Conservation (phyloP, 495 filamentous ascomycete species). For the Neurospora sp. region DNA sequence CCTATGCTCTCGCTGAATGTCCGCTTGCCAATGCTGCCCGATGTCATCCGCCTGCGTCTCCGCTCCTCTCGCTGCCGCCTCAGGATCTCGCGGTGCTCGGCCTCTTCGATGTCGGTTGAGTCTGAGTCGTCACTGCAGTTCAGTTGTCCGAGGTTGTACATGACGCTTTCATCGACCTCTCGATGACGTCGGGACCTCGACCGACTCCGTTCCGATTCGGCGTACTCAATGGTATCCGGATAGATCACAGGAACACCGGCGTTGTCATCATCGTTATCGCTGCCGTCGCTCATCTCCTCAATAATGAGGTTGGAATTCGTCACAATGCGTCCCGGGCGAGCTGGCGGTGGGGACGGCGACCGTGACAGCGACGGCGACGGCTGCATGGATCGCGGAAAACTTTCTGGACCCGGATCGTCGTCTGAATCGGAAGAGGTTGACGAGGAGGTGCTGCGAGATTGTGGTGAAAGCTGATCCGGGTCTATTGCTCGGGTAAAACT, state of each 20-base stretch:
- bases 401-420: conserved; percentile 18
- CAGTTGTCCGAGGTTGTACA: conserved; percentile 30
- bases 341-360: conserved; percentile 15
- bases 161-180: conserved; percentile 29
- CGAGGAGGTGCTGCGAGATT: conserved; percentile 33
- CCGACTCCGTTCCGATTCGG: conserved; percentile 35
- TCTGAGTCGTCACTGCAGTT: conserved; percentile 35
- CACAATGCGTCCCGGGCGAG: conserved; percentile 18
- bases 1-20: conserved; percentile 43
- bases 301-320: conserved; percentile 29
- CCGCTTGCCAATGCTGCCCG: conserved; percentile 44
- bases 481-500: conserved; percentile 28
- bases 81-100: conserved; percentile 25
- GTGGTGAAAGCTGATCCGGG: conserved; percentile 42
- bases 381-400: conserved; percentile 19
- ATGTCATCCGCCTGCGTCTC: conserved; percentile 37
- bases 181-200: conserved; percentile 16
- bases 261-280: conserved; percentile 30
- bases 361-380: conserved; percentile 18
- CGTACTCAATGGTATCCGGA: conserved; percentile 35
- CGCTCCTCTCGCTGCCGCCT: conserved; percentile 28
- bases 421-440: conserved; percentile 18
- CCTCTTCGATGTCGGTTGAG: conserved; percentile 30
- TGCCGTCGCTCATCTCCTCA: conserved; percentile 37
- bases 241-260: conserved; percentile 21